These are phyloP conservation scores for Penicillium sp. DNA, from an alignment of 2,329 filamentous ascomycete genomes.

Conservation along the genomic window DNA sequence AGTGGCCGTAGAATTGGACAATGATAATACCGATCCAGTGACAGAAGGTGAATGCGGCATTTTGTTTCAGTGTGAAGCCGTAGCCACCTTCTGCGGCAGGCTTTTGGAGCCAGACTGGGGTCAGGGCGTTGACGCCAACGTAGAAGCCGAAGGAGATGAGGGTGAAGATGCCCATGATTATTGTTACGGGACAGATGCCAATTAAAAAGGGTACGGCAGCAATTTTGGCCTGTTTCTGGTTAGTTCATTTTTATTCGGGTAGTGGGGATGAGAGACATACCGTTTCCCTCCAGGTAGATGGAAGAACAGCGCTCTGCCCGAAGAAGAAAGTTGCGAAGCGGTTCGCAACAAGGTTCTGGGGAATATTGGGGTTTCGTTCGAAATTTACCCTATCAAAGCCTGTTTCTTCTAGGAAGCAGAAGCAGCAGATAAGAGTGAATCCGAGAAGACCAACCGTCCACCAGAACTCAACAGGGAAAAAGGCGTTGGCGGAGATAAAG, in stretches of 20 bases:
- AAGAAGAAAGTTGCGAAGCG: conserved; percentile 30
- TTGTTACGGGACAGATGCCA: conserved; percentile 35
- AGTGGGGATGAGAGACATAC: conserved; percentile 7
- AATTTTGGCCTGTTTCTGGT: conserved; percentile 13
- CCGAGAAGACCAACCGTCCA: conserved; percentile 43
- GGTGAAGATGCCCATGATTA: conserved; percentile 41
- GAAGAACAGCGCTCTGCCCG: conserved; percentile 21
- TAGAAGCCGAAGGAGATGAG: conserved; percentile 39
- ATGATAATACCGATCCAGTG: conserved; percentile 44
- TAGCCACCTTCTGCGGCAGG: conserved; percentile 41
- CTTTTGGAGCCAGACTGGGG: conserved; percentile 42
- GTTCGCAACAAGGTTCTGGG: conserved; percentile 19
- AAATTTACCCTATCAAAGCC: conserved; percentile 30
- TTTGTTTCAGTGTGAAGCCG: conserved; percentile 43
- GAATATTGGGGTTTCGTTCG: conserved; percentile 17
- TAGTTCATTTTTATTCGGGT: background rate
- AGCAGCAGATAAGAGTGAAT: conserved; percentile 34
- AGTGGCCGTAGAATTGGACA: conserved; percentile 38
- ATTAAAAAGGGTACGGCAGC: conserved; percentile 28
- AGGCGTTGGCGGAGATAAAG: conserved; percentile 37
- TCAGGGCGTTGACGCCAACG: conserved; percentile 34
- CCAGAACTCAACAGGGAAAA: conserved; percentile 45
- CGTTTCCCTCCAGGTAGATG: conserved; percentile 25
- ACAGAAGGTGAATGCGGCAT: conserved; percentile 41
- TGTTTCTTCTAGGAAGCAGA: conserved; percentile 44